phyloP scores from a whole-genome alignment of 345 rosid species.

The Pistacia integerrima region DNA sequence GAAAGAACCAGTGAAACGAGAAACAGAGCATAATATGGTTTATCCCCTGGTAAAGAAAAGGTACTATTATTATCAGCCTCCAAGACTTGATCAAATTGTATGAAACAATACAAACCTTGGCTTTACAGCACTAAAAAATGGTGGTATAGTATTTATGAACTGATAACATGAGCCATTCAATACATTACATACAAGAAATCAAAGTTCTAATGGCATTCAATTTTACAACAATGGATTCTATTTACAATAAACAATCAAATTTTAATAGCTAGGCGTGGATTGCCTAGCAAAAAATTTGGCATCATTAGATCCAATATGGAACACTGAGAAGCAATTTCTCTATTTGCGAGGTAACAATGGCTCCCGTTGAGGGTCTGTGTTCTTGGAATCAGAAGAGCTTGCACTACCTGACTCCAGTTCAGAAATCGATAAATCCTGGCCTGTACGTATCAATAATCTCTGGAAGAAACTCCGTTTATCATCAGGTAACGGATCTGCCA shows the following conservation, averaged over 20 bases:
- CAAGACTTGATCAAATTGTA: no score
- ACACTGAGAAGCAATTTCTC: slow-evolving; percentile 12
- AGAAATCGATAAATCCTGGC: slow-evolving; percentile 42
- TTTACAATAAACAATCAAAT: slow-evolving; percentile 11
- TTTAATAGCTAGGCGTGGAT: not conserved
- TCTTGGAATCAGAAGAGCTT: slow-evolving; percentile 15
- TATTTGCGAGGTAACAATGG: slow-evolving; percentile 56
- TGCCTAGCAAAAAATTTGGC: slow-evolving; percentile 22
- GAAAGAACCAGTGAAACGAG: not conserved
- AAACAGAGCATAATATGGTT: not conserved
- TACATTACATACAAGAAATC: no score
- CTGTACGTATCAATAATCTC: slow-evolving; percentile 43
- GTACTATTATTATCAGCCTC: not conserved
- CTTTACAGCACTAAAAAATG: not conserved
- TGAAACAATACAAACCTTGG: not conserved
- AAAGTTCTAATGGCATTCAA: not conserved
- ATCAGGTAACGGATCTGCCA: slow-evolving; percentile 31
- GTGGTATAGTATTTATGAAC: not conserved
- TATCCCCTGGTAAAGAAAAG: not conserved
- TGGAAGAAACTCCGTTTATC: slow-evolving; percentile 45
- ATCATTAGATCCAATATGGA: not conserved
- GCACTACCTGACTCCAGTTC: slow-evolving; percentile 56
- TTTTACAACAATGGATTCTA: not conserved
- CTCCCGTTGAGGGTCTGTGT: slow-evolving; percentile 49
- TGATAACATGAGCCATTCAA: not conserved